Evolutionary conservation across 768 basidiomycete species (phyloP).

Genomic region (Dioszegia hungarica): DNA sequence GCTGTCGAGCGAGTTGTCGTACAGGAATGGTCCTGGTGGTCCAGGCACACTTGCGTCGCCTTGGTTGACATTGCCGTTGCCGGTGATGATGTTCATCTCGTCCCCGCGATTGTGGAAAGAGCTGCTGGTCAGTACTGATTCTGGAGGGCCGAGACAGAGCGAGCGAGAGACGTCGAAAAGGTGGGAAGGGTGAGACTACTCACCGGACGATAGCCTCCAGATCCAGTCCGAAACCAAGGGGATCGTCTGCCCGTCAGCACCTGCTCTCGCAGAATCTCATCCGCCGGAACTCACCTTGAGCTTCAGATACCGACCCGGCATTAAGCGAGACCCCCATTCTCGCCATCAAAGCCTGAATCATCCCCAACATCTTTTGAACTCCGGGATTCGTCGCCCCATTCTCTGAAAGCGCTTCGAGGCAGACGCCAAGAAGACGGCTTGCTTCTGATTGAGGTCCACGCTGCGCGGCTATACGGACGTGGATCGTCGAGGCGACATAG

Average conservation of each 20-base stretch:
- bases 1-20: slow-evolving; percentile 1
- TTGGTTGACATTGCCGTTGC: background rate
- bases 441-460: slow-evolving; percentile 6
- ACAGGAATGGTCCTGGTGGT: background rate
- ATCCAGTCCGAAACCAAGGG: slow-evolving; percentile 1
- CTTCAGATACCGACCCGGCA: background rate
- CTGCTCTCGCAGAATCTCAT: background rate
- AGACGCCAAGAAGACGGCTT: slow-evolving; percentile 14
- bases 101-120: background rate
- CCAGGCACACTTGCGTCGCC: background rate
- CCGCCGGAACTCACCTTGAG: background rate
- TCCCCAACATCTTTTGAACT: slow-evolving; percentile 15
- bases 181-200: no score
- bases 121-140: background rate
- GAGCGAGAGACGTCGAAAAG: no score
- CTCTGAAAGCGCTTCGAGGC: slow-evolving; percentile 24
- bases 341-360: slow-evolving; percentile 15
- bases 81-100: background rate
- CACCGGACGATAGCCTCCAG: slow-evolving; percentile 11
- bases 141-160: background rate
- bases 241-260: background rate
- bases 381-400: slow-evolving; percentile 22
- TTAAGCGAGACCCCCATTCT: slow-evolving; percentile 11
- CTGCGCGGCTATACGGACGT: slow-evolving; percentile 21
- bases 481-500: slow-evolving; percentile 31